Evolutionary conservation across 2,329 filamentous ascomycete species (phyloP), one percentile per base, ranked within the genome.

Genomic region (Neocucurbitaria cava): DNA sequence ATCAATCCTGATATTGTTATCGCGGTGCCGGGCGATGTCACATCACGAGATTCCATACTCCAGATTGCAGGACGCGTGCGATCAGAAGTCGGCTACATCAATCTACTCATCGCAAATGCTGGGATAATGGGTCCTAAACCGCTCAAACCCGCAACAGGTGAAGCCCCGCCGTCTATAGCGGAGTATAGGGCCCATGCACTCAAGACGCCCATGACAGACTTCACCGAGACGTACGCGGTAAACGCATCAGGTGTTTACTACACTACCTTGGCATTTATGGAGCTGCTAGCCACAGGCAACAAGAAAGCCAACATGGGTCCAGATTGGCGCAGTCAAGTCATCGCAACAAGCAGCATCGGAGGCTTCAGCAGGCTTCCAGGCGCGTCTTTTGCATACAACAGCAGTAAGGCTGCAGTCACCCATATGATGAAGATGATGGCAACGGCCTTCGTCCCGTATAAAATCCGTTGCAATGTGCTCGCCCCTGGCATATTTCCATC

Each of bases 341-440:
- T 69, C 13, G 60, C 59, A 5, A 69, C 64, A 26, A 26, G 24
- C 24, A 26, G 24, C 9, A 20, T 61, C 46, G 52, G 17, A 30
- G 47, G 47, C 18, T 54, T 54, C 52, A 51, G 47, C 13, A 47
- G 52, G 3, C 30, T 54, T 6, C 28, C 52, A 2, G 52, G 47
- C 20, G 52, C 52, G 15, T 59, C 54, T 1, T 62, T 65, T 52
- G 63, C 66, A n/a, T 68, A 69, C 35, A 63, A 58, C 20, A 58
- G 56, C 26, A 64, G 77, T 44, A 84, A 85, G 62, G 77, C 80
- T 0, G 81, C 75, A 0, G 72, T 76, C 3, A 82, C 76, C 1
- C 79, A 82, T 58, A 58, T 84, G 49, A 76, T 81, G 18, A 84
- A 84, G 67, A 75, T 77, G 66, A 69, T 84, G 18, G 70, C 80